Evolutionary conservation across 345 rosid species (phyloP).

Genomic region (Jatropha curcas): DNA sequence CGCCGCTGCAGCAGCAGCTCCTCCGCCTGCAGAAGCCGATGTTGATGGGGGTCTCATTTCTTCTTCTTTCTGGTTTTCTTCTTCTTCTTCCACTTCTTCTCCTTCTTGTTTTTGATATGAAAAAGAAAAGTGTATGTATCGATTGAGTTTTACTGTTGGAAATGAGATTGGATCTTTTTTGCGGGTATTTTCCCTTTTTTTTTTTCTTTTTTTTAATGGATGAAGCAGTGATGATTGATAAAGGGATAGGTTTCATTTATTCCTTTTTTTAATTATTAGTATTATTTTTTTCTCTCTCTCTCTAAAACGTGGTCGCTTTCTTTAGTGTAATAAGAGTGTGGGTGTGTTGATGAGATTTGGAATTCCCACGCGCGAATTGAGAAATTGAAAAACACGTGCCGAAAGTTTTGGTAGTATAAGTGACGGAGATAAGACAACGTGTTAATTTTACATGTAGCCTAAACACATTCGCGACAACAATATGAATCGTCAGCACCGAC

Average conservation of each 20-base stretch:
- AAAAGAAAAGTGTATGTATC: neutral
- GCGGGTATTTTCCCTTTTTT: neutral
- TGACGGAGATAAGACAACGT: neutral
- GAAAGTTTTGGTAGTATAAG: too few relatives aligned
- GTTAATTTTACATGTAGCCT: neutral
- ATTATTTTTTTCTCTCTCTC: neutral
- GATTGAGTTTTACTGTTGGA: too few relatives aligned
- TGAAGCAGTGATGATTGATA: neutral
- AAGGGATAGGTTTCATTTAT: neutral
- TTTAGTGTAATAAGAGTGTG: neutral
- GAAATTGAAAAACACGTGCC: neutral
- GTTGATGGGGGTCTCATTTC: constrained; percentile 20
- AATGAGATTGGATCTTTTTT: neutral
- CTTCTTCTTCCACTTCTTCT: neutral
- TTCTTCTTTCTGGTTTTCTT: neutral
- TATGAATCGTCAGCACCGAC: neutral
- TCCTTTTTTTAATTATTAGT: too few relatives aligned
- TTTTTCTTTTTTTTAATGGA: neutral
- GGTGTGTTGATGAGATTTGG: neutral
- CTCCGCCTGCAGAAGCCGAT: neutral
- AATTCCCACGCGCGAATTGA: neutral
- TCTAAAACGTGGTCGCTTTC: neutral
- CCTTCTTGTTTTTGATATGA: neutral
- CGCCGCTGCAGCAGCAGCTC: neutral
- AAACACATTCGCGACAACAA: too few relatives aligned